phyloP scores from a whole-genome alignment of 2,329 filamentous ascomycete genomes.

The Dryadomyces sulphureus region DNA sequence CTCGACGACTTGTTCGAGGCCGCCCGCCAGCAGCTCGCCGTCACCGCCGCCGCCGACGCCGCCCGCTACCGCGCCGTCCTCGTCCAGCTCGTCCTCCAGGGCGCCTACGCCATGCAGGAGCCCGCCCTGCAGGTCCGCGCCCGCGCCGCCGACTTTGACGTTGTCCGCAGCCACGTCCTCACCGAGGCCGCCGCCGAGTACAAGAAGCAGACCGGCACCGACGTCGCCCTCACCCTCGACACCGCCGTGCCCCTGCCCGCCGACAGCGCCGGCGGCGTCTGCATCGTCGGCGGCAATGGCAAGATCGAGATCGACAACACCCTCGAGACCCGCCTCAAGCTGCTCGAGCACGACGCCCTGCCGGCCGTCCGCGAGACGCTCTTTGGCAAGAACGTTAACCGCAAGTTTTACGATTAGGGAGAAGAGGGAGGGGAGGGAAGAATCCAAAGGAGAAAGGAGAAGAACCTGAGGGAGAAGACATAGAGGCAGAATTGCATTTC shows the following conservation, averaged over 20 bases:
- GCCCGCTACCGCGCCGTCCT: constrained; percentile 61
- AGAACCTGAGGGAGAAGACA: no score
- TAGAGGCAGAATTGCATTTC: no score
- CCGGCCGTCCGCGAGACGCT: constrained; percentile 73
- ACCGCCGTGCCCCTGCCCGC: constrained; percentile 60
- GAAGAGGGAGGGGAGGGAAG: not conserved
- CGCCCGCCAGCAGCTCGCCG: constrained; percentile 55
- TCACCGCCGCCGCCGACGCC: constrained; percentile 50
- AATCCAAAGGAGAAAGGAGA: not conserved
- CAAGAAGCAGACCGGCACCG: constrained; percentile 60
- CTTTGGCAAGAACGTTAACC: constrained; percentile 90
- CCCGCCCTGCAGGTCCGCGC: constrained; percentile 58
- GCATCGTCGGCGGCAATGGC: constrained; percentile 66
- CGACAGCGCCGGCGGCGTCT: constrained; percentile 64
- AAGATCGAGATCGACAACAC: constrained; percentile 99
- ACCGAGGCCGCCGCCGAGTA: constrained; percentile 67
- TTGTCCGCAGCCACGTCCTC: constrained; percentile 58
- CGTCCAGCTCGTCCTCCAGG: constrained; percentile 75
- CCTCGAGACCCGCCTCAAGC: constrained; percentile 74
- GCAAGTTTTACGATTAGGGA: constrained; percentile 77
- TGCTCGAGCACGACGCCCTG: constrained; percentile 73
- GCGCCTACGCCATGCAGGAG: constrained; percentile 78
- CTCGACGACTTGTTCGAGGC: constrained; percentile 81
- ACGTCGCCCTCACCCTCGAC: constrained; percentile 56
- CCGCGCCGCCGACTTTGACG: constrained; percentile 63